Base-by-base conservation (phyloP, 495 filamentous ascomycete genomes). In the Neurospora intermedia region DNA sequence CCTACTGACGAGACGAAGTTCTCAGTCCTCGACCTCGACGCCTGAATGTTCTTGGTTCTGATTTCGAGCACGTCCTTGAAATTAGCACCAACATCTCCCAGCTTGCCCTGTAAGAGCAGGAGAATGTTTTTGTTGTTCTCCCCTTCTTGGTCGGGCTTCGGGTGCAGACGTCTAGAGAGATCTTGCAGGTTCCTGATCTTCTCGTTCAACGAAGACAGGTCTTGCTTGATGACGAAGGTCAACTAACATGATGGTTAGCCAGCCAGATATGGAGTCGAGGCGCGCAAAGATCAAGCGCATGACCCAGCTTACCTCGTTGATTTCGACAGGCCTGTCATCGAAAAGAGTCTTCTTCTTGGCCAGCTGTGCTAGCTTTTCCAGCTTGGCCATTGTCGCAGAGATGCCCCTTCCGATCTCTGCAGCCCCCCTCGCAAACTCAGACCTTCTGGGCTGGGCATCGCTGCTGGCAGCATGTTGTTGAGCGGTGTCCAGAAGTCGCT, bases 61-160 rank as follows among this genome's bases (percentile, higher is more conserved):
- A 97, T 93, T 79, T 99, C 96, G 15, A 98, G 87, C 0, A 98
- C 95, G 76, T 98, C 95, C 77, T 98, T 98, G 88, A 99, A 98
- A 80, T 93, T 97, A 66, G 91, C 92, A 38, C 91, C 89, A 9
- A 99, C 96, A 76, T 96, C 93, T n/a, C 93, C 93, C 27, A 99
- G 87, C 80, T 97, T 98, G 45, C 93, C 93, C 82, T 99, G 94
- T 46, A 99, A 82, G 78, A 98, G 87, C 69, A 97, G 88, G 6
- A 99, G 93, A 43, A 99, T 96, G 78, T 98, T 97, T 80, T 97
- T 96, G 85, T 95, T 97, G 82, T 99, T 96, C 78, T 98, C 95
- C 69, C 93, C 93, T 78, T 97, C 94, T 77, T 97, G 93, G 74
- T 94, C 93, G 20, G 83, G 86, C 71, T 92, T 92, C 3, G 92